Percentiles rank a stretch among this genome's conserved stretches.
phyloP scores from a whole-genome alignment of 768 basidiomycete genomes.

The Mycena capillaripes region DNA sequence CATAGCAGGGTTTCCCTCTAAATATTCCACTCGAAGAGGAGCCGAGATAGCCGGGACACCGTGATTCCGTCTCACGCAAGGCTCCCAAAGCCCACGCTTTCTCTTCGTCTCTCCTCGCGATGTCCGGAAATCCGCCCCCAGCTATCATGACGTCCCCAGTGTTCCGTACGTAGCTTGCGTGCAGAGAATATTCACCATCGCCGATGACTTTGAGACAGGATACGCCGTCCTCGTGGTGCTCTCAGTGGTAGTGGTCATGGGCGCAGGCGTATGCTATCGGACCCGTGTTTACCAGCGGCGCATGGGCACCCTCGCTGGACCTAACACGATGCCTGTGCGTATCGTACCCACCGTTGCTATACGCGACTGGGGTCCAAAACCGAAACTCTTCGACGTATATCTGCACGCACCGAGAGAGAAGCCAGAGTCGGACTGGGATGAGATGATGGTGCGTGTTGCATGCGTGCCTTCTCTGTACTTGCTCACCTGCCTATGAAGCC shows the following conservation, averaged over 20 bases:
- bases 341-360: neutral
- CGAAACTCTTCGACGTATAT: constrained; percentile 23
- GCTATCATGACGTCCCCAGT: constrained; percentile 27
- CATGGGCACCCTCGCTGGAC: neutral
- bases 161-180: constrained; percentile 20
- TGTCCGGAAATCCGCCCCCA: constrained; percentile 9
- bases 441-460: constrained; percentile 24
- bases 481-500: constrained; percentile 8
- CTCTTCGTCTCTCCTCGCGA: constrained; percentile 5
- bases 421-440: constrained; percentile 17
- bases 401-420: constrained; percentile 11
- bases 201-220: constrained; percentile 3
- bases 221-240: constrained; percentile 33
- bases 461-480: neutral
- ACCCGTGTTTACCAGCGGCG: constrained; percentile 23
- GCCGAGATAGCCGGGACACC: no score
- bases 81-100: neutral
- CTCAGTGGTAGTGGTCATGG: constrained; percentile 25
- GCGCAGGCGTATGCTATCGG: constrained; percentile 25
- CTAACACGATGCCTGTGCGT: neutral
- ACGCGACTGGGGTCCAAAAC: constrained; percentile 29
- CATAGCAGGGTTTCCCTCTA: no score
- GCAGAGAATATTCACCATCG: neutral
- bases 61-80: no score
- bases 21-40: no score